phyloP scores from a whole-genome alignment of 768 basidiomycete genomes.

The Kwoniella shandongensis region DNA sequence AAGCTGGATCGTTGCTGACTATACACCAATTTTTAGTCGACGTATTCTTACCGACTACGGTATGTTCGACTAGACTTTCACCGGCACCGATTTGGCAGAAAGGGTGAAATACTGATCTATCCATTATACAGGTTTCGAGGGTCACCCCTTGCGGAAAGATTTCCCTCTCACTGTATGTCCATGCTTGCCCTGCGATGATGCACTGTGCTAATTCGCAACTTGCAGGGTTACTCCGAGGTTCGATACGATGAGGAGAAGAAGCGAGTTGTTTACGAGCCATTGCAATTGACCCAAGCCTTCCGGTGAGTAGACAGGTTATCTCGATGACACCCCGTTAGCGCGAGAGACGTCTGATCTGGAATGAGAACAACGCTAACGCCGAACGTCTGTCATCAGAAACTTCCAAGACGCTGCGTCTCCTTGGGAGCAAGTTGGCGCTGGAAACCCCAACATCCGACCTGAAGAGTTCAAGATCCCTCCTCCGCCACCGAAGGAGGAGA shows the following conservation, averaged over 20 bases:
- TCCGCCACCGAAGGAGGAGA: conserved; percentile 73
- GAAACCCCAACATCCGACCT: conserved; percentile 51
- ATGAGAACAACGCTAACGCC: background rate
- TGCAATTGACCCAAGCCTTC: conserved; percentile 97
- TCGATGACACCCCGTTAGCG: background rate
- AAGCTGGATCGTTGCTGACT: background rate
- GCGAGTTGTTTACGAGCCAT: conserved; percentile 93
- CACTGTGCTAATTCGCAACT: background rate
- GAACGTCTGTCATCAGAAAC: conserved; percentile 61
- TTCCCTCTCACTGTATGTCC: conserved; percentile 86
- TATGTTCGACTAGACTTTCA: conserved; percentile 41
- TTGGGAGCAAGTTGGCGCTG: conserved; percentile 90
- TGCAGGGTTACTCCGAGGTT: conserved; percentile 94
- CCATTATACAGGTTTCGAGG: conserved; percentile 77
- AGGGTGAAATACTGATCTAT: background rate
- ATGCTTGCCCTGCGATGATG: background rate
- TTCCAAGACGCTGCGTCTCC: conserved; percentile 81
- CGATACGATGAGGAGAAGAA: conserved; percentile 98
- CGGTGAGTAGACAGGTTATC: too few species aligned
- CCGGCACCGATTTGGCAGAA: conserved; percentile 1
- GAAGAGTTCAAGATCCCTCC: conserved; percentile 54
- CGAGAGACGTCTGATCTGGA: background rate
- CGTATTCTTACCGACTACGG: conserved; percentile 98
- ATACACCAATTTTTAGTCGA: conserved; percentile 63
- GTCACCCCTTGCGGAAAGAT: conserved; percentile 95